These are phyloP conservation scores for Falciphora oryzae DNA, from an alignment of 2,329 filamentous ascomycete genomes.

Conservation along the genomic window DNA sequence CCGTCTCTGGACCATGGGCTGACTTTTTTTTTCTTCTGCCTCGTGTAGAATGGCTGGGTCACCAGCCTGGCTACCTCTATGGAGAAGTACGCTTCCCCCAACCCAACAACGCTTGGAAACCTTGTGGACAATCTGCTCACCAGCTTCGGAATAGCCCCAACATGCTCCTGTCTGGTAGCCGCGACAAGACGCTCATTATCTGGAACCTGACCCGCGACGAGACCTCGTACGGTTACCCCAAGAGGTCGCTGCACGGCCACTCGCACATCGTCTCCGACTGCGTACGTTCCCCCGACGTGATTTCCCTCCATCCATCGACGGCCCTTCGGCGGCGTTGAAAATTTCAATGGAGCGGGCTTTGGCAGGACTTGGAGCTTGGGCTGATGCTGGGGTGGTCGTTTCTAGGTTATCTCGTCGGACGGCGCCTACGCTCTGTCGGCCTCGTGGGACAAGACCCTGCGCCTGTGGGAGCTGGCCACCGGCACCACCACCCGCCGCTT, in stretches of 20 bases:
- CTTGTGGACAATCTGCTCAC: conserved; percentile 15
- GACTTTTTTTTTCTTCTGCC: conserved; percentile 17
- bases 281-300: conserved; percentile 55
- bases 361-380: conserved; percentile 13
- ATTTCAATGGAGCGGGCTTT: conserved; percentile 4
- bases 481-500: conserved; percentile 97
- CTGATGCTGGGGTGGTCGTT: conserved; percentile 25
- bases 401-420: conserved; percentile 95
- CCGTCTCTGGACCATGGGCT: conserved; percentile 17
- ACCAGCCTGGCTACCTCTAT: conserved; percentile 96
- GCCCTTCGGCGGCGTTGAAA: background rate
- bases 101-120: background rate
- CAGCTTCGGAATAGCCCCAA: conserved; percentile 63
- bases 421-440: conserved; percentile 98
- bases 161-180: conserved; percentile 96
- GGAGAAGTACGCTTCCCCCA: conserved; percentile 71
- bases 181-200: conserved; percentile 99
- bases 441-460: conserved; percentile 99
- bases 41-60: conserved; percentile 82
- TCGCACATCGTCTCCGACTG: conserved; percentile 99
- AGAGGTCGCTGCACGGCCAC: conserved; percentile 97
- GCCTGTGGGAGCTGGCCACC: conserved; percentile 97
- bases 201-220: conserved; percentile 99
- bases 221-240: conserved; percentile 96
- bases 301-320: background rate